Conservation (phyloP, 2,329 filamentous ascomycete species). For the Verticillium nubilum region DNA sequence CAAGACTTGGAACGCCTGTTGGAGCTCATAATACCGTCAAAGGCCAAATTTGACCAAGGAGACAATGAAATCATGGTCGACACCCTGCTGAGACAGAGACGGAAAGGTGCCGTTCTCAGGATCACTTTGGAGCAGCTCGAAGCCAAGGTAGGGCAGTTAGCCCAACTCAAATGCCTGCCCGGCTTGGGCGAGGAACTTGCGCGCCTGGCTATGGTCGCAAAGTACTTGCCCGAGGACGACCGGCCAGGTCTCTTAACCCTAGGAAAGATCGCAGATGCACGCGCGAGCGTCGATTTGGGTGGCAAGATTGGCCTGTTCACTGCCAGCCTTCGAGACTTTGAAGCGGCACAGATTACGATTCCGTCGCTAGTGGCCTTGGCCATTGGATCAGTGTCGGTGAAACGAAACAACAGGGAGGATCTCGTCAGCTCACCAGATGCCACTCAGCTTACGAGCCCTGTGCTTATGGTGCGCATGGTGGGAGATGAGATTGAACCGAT, state of each 20-base stretch:
- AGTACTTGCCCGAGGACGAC: constrained; percentile 94
- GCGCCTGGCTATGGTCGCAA: constrained; percentile 80
- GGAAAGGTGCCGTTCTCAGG: constrained; percentile 78
- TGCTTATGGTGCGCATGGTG: constrained; percentile 84
- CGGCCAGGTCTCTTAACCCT: constrained; percentile 81
- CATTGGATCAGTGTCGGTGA: constrained; percentile 55
- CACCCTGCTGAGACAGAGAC: constrained; percentile 77
- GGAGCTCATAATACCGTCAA: constrained; percentile 84
- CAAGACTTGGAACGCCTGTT: constrained; percentile 76
- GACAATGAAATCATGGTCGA: constrained; percentile 95
- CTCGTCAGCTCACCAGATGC: constrained; percentile 54
- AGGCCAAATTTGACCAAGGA: constrained; percentile 76
- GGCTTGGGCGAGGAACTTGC: constrained; percentile 72
- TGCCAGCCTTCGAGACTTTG: constrained; percentile 54
- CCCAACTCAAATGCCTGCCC: constrained; percentile 62
- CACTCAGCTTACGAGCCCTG: constrained; percentile 29
- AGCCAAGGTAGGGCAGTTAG: constrained; percentile 55
- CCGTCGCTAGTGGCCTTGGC: constrained; percentile 80
- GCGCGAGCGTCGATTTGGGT: constrained; percentile 58
- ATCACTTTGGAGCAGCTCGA: constrained; percentile 61
- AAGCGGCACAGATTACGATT: constrained; percentile 76
- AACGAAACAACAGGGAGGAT: constrained; percentile 63
- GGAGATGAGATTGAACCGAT: constrained; percentile 92
- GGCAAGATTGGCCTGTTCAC: constrained; percentile 62
- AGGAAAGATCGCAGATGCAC: constrained; percentile 57